A percentile compares a stretch with the other conserved stretches of the same genome.
Evolutionary conservation across 129 eudicot genomes (phyloP).

Genomic region (Oenanthe sinensis): DNA sequence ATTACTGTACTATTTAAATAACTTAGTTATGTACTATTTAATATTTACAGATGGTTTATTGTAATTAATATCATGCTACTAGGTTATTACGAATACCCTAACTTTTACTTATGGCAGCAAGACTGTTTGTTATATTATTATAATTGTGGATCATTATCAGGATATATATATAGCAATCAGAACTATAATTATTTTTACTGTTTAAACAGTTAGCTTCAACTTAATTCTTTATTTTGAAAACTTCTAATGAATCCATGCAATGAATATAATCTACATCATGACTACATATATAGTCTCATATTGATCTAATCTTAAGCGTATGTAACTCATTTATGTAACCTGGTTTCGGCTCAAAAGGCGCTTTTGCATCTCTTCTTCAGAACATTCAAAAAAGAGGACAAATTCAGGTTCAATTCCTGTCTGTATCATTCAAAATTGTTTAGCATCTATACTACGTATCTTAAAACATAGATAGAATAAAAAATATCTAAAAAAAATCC

Average conservation of each 20-base stretch:
- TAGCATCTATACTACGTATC: background rate
- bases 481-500: background rate
- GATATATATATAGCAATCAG: background rate
- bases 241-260: background rate
- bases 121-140: background rate
- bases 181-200: background rate
- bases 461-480: background rate
- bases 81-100: background rate
- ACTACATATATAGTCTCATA: background rate
- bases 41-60: background rate
- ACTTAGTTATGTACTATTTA: background rate
- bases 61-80: background rate
- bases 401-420: constrained; percentile 87
- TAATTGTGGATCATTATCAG: background rate
- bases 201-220: background rate
- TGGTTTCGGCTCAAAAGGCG: constrained; percentile 88
- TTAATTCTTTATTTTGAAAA: background rate
- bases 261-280: too few species aligned
- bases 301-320: background rate
- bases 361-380: constrained; percentile 95
- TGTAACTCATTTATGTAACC: constrained; percentile 32
- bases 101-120: background rate
- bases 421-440: constrained; percentile 27
- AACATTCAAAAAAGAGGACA: constrained; percentile 84
- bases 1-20: background rate